A percentile compares a stretch with the other conserved stretches of the same genome.
phyloP scores from a whole-genome alignment of 2,329 filamentous ascomycete species.

The Microthyrium microscopicum region DNA sequence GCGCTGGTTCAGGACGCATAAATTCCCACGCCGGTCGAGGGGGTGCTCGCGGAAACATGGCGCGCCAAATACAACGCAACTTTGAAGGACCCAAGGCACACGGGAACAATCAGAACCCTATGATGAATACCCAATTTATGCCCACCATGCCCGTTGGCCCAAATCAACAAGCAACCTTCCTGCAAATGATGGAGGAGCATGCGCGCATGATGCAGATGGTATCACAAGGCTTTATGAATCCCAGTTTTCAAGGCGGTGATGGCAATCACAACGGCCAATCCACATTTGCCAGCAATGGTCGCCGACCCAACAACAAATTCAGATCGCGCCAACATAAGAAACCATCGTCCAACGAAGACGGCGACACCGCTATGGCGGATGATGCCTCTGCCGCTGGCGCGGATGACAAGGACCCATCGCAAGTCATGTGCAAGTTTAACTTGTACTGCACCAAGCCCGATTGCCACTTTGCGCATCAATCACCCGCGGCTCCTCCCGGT shows the following conservation, averaged over 20 bases:
- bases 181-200: conserved; percentile 38
- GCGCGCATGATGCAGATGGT: conserved; percentile 68
- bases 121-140: conserved; percentile 1
- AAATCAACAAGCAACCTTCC: conserved; percentile 7
- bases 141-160: conserved; percentile 1
- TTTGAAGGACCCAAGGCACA: conserved; percentile 2
- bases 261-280: conserved; percentile 34
- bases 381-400: conserved; percentile 33
- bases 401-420: conserved; percentile 27
- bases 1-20: conserved; percentile 60
- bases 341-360: conserved; percentile 31
- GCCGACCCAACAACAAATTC: conserved; percentile 17
- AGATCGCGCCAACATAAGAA: conserved; percentile 36
- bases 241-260: conserved; percentile 37
- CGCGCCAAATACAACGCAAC: conserved; percentile 19
- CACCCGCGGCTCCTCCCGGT: conserved; percentile 68
- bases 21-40: conserved; percentile 53
- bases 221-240: conserved; percentile 1
- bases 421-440: conserved; percentile 78
- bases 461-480: conserved; percentile 89
- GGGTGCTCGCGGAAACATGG: too few relatives aligned
- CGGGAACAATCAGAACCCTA: background rate
- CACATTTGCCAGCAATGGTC: conserved; percentile 48
- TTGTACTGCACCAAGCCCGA: conserved; percentile 73
- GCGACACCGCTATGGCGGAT: conserved; percentile 13